These are phyloP conservation scores for Fusarium tricinctum DNA, from an alignment of 2,329 filamentous ascomycete species.

Conservation along the genomic window DNA sequence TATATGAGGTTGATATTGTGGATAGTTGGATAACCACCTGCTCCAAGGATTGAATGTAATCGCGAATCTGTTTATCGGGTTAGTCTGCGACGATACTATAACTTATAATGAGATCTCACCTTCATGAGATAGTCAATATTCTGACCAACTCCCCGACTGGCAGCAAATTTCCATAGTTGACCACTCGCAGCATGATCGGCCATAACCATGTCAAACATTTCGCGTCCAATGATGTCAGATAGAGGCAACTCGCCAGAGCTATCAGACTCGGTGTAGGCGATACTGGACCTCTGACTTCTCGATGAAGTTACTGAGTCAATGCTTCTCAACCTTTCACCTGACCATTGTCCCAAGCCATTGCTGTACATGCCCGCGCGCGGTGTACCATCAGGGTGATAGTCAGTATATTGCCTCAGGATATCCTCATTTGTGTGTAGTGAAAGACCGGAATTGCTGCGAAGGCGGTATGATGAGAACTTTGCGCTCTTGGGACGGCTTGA, in stretches of 20 bases:
- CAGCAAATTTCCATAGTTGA: constrained; percentile 65
- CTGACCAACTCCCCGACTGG: constrained; percentile 60
- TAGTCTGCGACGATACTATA: background rate
- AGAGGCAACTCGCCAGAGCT: constrained; percentile 50
- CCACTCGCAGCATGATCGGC: constrained; percentile 62
- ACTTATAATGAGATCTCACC: constrained; percentile 51
- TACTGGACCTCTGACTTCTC: constrained; percentile 47
- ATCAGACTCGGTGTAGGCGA: constrained; percentile 49
- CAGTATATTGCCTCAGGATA: constrained; percentile 61
- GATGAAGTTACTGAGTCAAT: constrained; percentile 49
- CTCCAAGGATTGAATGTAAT: constrained; percentile 61
- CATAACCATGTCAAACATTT: constrained; percentile 66
- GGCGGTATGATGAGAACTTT: constrained; percentile 50
- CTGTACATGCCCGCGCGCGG: constrained; percentile 47
- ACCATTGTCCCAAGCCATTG: constrained; percentile 29
- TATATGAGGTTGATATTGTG: constrained; percentile 60
- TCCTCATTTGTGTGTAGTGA: constrained; percentile 61
- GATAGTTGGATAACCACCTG: constrained; percentile 58
- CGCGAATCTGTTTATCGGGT: constrained; percentile 55
- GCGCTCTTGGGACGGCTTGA: constrained; percentile 49
- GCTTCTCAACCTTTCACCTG: constrained; percentile 46
- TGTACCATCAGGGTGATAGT: constrained; percentile 60
- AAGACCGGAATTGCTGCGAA: constrained; percentile 64
- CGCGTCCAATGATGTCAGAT: constrained; percentile 64
- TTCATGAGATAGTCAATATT: constrained; percentile 67